Evolutionary conservation across 2,329 filamentous ascomycete species (phyloP), one percentile per base, ranked within the genome.

Genomic region (Nothopassalora personata): DNA sequence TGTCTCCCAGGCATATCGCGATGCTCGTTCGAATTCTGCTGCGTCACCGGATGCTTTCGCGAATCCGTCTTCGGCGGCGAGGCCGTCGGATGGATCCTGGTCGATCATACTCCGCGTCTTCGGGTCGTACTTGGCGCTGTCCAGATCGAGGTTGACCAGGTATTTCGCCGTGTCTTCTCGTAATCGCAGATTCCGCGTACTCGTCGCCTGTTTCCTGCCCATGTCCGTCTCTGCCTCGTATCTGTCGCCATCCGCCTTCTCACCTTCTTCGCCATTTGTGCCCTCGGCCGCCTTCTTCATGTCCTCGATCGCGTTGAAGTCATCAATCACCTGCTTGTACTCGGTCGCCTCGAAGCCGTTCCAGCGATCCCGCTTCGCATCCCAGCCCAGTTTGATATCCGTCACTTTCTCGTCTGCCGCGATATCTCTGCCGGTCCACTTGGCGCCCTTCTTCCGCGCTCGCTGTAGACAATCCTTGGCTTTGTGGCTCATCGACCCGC

Each of bases 121-220:
- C 0, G 94, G 94, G 70, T 99, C 93, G 76, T 99, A 99, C 74
- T 96, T 95, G 1, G 95, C 94, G 1, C 92, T 97, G 70, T 99
- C 94, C 2, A 96, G 81, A 71, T 99, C 94, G 30, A 99, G 83
- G 71, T 97, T 97, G 8, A 97, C 79, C 2, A 99, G 81, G 72
- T 99, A 99, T 71, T 97, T 97, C 23, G 94, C 94, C 0, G 94
- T 99, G 73, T 99, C 94, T 77, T 99, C 94, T 73, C 94, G 85
- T 72, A 99, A 86, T 63, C 94, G 86, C 58, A 99, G 80, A 71
- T 97, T 95, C 59, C 91, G 84, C 1, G 94, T 96, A 6, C 91
- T 89, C 23, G 91, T 97, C 66, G 88, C 88, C 74, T 97, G 91
- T 69, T 96, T 88, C 63, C 92, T 86, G 64, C 92, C 93, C 91